A percentile compares a stretch with the other conserved stretches of the same genome.
These are phyloP conservation scores for Aspergillus heteromorphus DNA, from an alignment of 495 filamentous ascomycete species.

Conservation along the genomic window DNA sequence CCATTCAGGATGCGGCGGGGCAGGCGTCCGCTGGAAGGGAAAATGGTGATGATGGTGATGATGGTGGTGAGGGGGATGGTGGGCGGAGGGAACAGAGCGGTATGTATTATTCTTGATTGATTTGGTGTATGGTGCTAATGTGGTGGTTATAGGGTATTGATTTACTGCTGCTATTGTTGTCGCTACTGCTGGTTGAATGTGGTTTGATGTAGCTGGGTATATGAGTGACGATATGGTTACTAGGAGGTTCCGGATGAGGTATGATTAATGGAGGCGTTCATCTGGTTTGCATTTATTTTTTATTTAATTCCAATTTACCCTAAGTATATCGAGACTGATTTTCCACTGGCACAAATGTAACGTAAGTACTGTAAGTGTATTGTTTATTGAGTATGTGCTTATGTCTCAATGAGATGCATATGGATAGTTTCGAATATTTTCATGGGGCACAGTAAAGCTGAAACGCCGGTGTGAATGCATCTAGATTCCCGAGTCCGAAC, in stretches of 20 bases:
- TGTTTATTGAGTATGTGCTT: neutral
- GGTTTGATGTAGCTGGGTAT: neutral
- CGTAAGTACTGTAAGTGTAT: too few species aligned
- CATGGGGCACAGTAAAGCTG: neutral
- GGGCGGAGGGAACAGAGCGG: slow-evolving; percentile 36
- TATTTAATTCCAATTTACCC: too few species aligned
- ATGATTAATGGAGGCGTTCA: too few species aligned
- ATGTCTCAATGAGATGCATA: neutral
- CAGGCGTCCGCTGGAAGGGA: slow-evolving; percentile 24
- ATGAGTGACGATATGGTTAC: neutral
- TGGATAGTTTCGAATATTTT: neutral
- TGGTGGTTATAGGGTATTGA: neutral
- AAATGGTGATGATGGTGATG: slow-evolving; percentile 13
- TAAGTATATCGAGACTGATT: too few species aligned
- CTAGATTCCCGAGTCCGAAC: neutral
- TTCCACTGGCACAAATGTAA: neutral
- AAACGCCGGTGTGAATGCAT: neutral
- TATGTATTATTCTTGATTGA: slow-evolving; percentile 10
- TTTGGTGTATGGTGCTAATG: neutral
- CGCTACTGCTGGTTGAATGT: neutral
- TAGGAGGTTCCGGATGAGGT: neutral
- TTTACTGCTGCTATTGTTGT: neutral
- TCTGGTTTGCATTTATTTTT: neutral
- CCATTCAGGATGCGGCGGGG: slow-evolving; percentile 42
- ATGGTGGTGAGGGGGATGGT: slow-evolving; percentile 3